A percentile compares a stretch with the other conserved stretches of the same genome.
Evolutionary conservation across 164 flowering plant genomes (phyloP).

Genomic region (Malania oleifera): DNA sequence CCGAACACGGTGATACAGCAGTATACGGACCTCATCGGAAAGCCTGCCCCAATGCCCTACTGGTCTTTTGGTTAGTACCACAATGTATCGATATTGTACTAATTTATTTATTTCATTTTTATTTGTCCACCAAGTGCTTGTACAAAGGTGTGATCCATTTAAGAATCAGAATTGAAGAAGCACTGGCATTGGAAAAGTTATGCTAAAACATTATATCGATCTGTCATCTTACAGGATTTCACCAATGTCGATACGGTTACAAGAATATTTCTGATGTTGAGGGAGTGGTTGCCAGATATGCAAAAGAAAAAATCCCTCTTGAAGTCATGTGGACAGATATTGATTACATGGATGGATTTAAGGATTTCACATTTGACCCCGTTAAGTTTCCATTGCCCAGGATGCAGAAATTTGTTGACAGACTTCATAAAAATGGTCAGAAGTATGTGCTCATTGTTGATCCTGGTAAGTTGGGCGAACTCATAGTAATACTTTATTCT

Average conservation of each 20-base stretch:
- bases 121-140: no score
- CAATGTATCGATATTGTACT: no score
- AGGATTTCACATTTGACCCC: slow-evolving; percentile 84
- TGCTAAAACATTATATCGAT: no score
- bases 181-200: no score
- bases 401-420: slow-evolving; percentile 47
- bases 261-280: slow-evolving; percentile 51
- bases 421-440: slow-evolving; percentile 60
- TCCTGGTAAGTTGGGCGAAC: slow-evolving; percentile 44
- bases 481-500: not conserved
- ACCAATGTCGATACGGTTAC: slow-evolving; percentile 86
- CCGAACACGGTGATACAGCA: slow-evolving; percentile 44
- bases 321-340: slow-evolving; percentile 95
- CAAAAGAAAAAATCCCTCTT: slow-evolving; percentile 70
- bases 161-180: no score
- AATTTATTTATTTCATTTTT: no score
- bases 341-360: slow-evolving; percentile 78
- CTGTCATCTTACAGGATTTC: slow-evolving; percentile 78
- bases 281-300: slow-evolving; percentile 72
- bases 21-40: slow-evolving; percentile 52
- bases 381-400: slow-evolving; percentile 49
- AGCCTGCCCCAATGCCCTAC: slow-evolving; percentile 60
- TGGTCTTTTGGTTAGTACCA: slow-evolving; percentile 77
- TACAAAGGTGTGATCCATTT: no score
- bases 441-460: slow-evolving; percentile 71